These are phyloP conservation scores for Omphalotus guepiniiformis DNA, from an alignment of 768 basidiomycete genomes.

Conservation along the genomic window DNA sequence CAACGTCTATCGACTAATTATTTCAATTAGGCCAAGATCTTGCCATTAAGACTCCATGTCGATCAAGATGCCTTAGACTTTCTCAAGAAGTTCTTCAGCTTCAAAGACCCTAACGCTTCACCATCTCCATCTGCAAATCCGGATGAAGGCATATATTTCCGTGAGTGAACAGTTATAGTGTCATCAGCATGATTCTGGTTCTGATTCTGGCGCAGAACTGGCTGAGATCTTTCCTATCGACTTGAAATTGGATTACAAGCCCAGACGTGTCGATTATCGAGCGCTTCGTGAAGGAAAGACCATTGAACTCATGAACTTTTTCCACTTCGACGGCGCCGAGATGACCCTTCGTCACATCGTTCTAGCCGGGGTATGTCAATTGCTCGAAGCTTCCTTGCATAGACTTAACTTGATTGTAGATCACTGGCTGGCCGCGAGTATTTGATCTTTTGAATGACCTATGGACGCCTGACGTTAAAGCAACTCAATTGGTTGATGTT, in stretches of 20 bases:
- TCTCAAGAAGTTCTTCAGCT: constrained; percentile 93
- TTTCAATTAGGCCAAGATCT: constrained; percentile 68
- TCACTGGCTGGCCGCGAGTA: constrained; percentile 88
- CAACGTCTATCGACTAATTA: neutral
- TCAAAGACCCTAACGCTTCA: constrained; percentile 57
- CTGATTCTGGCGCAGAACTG: constrained; percentile 70
- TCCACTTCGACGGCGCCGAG: constrained; percentile 98
- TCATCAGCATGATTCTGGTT: neutral
- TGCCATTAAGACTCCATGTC: constrained; percentile 88
- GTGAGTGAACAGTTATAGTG: constrained; percentile 36
- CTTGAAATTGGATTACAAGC: constrained; percentile 97
- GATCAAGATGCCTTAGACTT: constrained; percentile 99
- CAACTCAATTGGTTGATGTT: constrained; percentile 95
- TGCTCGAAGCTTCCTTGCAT: constrained; percentile 1
- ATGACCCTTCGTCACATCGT: constrained; percentile 96
- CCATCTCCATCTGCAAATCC: constrained; percentile 30
- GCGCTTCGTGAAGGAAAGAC: constrained; percentile 88
- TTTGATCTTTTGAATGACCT: constrained; percentile 93
- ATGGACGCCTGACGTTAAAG: constrained; percentile 99
- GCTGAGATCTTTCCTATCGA: constrained; percentile 95
- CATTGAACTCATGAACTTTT: constrained; percentile 99
- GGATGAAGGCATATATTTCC: constrained; percentile 64
- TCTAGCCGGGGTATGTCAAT: constrained; percentile 74
- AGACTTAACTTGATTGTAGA: constrained; percentile 39
- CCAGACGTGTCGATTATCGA: constrained; percentile 90